Base-by-base conservation (phyloP, 306 rosid species). In the Medicago arabica region DNA sequence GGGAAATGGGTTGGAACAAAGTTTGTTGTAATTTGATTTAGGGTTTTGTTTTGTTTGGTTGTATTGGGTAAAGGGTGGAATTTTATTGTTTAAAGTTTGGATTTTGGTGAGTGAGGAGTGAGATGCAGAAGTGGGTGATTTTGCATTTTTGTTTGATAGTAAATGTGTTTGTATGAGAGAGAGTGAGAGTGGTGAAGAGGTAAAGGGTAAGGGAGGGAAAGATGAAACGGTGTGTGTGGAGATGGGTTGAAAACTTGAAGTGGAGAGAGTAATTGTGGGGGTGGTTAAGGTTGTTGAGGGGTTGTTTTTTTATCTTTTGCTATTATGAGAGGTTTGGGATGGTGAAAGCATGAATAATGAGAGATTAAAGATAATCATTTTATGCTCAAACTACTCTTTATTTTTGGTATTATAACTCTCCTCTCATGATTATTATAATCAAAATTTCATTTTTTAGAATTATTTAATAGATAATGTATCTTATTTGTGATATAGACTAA, bases 251-350 rank as follows among this genome's bases (percentile, higher is more conserved):
- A 58, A 58, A 12, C 8, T 11, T 58, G 54, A 44, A 65, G 62
- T 51, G 25, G 25, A 63, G 76, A 64, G 38, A 58, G 36, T 58
- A 58, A 58, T 16, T 59, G 78, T 79, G 85, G 76, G 78, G 87
- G 85, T 84, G 49, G 92, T 85, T 88, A 88, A 74, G 66, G 85
- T 80, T 1, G 80, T 81, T 81, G 82, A 82, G 64, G 66, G 76
- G 76, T 66, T 72, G 79, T 6, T 28, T 28, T 28, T 80, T 69
- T 71, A 43, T 69, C 55, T 34, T 34, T 84, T 79, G 74, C 80
- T 60, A 80, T 70, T 58, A 82, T 58, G 59, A 78, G 70, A 31
- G 81, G 67, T 36, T 84, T 83, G 36, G 80, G 83, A 72, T 79
- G 62, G 76, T 75, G 59, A 61, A 12, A 60, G 39, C 15, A 8